A percentile compares a stretch with the other conserved stretches of the same genome.
Evolutionary conservation across 148 eudicot genomes (phyloP).

Genomic region (Fallopia convolvulus): DNA sequence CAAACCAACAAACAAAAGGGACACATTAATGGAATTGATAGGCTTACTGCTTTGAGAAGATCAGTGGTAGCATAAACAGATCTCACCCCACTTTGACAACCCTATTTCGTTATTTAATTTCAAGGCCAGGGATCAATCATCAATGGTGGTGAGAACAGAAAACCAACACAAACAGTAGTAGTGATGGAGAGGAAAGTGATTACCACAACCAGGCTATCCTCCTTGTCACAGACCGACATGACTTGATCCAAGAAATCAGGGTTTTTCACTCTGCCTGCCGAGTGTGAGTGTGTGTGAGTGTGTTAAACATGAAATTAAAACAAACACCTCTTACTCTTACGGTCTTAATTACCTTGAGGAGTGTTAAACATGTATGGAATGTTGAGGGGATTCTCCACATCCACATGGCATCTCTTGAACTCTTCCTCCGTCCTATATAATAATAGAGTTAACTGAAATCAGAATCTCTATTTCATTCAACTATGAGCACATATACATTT

Average conservation of each 20-base stretch:
- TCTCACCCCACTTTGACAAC: conserved; percentile 71
- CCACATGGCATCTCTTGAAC: conserved; percentile 42
- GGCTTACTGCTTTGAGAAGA: conserved; percentile 64
- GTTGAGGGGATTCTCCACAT: conserved; percentile 32
- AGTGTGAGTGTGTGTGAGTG: too few relatives aligned
- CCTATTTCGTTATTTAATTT: conserved; percentile 25
- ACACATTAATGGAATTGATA: neutral
- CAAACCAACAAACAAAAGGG: neutral
- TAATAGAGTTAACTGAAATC: neutral
- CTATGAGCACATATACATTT: neutral
- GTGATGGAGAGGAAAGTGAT: neutral
- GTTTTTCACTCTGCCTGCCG: conserved; percentile 54
- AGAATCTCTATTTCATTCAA: too few relatives aligned
- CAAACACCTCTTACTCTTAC: neutral
- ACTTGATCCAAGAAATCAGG: conserved; percentile 49
- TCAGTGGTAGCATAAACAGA: conserved; percentile 51
- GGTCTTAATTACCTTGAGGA: conserved; percentile 28
- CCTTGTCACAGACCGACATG: conserved; percentile 28
- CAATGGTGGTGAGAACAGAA: neutral
- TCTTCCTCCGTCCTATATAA: conserved; percentile 51
- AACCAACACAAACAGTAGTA: neutral
- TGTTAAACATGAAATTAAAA: neutral
- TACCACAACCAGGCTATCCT: conserved; percentile 57
- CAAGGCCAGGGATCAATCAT: too few relatives aligned
- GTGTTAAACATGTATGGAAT: conserved; percentile 55